phyloP scores from a whole-genome alignment of 1,139 yeast species.

The Hansenula sp. region DNA sequence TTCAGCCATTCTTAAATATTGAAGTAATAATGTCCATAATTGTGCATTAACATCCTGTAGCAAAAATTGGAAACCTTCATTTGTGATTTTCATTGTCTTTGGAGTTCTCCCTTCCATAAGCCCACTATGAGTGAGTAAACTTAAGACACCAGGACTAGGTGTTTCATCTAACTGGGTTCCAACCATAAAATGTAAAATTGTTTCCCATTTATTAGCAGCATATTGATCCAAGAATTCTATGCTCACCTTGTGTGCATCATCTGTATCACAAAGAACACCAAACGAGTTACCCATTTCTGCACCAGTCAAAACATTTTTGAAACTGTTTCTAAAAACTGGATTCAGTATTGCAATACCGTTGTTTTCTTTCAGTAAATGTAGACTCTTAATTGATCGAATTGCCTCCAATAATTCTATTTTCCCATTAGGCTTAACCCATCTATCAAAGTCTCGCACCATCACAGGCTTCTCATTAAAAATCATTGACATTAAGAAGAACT shows the following conservation, averaged over 20 bases:
- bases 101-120: slow-evolving; percentile 69
- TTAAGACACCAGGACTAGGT: slow-evolving; percentile 68
- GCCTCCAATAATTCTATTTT: slow-evolving; percentile 60
- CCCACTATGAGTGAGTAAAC: slow-evolving; percentile 68
- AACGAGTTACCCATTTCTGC: slow-evolving; percentile 48
- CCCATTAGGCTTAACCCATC: slow-evolving; percentile 65
- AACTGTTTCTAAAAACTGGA: slow-evolving; percentile 67
- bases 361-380: slow-evolving; percentile 71
- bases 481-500: slow-evolving; percentile 84
- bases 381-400: slow-evolving; percentile 64
- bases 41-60: slow-evolving; percentile 92
- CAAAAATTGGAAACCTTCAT: slow-evolving; percentile 88
- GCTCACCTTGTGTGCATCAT: slow-evolving; percentile 48
- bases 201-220: slow-evolving; percentile 90
- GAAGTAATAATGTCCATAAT: slow-evolving; percentile 87
- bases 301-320: slow-evolving; percentile 83
- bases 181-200: slow-evolving; percentile 94
- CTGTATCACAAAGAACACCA: slow-evolving; percentile 49
- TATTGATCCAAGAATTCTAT: slow-evolving; percentile 67
- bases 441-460: slow-evolving; percentile 61
- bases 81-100: slow-evolving; percentile 65
- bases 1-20: slow-evolving; percentile 82
- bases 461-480: slow-evolving; percentile 76
- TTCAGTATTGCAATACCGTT: slow-evolving; percentile 60
- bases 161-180: slow-evolving; percentile 69